Conservation (phyloP, 306 rosid genomes). For the Urtica urens region DNA sequence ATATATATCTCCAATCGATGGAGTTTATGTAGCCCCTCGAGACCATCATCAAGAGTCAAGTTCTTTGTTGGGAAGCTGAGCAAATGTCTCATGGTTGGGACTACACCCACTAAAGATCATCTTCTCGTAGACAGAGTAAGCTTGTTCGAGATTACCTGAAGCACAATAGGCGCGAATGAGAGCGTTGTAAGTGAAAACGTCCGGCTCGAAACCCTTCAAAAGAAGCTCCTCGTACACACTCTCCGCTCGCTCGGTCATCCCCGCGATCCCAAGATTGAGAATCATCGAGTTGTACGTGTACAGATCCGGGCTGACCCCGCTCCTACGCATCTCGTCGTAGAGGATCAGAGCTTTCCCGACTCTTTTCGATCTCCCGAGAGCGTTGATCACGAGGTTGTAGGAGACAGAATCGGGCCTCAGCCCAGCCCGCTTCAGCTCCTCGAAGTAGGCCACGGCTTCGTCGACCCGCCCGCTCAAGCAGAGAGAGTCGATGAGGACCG, state of each 20-base stretch:
- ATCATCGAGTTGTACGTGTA: slow-evolving; percentile 72
- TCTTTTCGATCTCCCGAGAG: slow-evolving; percentile 65
- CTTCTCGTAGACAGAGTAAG: slow-evolving; percentile 65
- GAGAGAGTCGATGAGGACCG: slow-evolving; percentile 72
- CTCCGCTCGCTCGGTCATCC: slow-evolving; percentile 73
- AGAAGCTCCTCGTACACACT: slow-evolving; percentile 65
- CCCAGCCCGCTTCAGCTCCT: slow-evolving; percentile 71
- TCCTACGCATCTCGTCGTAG: slow-evolving; percentile 57
- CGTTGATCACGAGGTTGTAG: slow-evolving; percentile 65
- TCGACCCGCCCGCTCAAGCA: slow-evolving; percentile 59
- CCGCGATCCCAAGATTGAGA: slow-evolving; percentile 66
- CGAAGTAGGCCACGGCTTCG: slow-evolving; percentile 63
- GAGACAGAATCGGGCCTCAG: slow-evolving; percentile 63
- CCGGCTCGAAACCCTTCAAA: slow-evolving; percentile 66
- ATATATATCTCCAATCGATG: no score
- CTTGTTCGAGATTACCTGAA: slow-evolving; percentile 59
- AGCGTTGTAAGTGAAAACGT: slow-evolving; percentile 88
- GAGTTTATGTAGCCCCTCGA: no score
- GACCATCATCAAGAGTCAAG: no score
- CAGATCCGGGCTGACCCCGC: slow-evolving; percentile 67
- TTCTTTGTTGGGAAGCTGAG: slow-evolving; percentile 78
- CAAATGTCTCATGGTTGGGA: slow-evolving; percentile 62
- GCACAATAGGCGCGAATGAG: slow-evolving; percentile 73
- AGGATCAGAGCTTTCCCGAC: slow-evolving; percentile 62
- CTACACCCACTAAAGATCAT: slow-evolving; percentile 88